These are phyloP conservation scores for Poterioochromonas sp. DNA, from an alignment of 352 stramenopile species.

Conservation along the genomic window DNA sequence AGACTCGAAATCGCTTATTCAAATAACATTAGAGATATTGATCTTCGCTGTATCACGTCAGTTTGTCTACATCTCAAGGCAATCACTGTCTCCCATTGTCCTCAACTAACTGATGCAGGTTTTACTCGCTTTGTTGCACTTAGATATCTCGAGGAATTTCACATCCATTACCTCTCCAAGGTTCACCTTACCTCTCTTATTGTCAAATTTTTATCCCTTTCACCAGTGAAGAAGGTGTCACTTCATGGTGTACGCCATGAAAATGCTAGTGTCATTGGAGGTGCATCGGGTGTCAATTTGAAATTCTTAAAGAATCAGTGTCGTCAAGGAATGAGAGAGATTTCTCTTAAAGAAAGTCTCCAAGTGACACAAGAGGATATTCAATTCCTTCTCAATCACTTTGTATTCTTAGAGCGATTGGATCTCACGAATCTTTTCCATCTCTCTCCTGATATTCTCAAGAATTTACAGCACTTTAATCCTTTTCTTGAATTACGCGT, in stretches of 20 bases:
- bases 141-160: background rate
- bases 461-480: too few relatives aligned
- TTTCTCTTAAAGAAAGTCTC: too few relatives aligned
- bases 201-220: background rate
- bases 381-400: too few relatives aligned
- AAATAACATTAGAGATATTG: background rate
- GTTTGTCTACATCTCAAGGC: constrained; percentile 18
- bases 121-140: constrained; percentile 2
- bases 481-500: too few relatives aligned
- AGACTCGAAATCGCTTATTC: background rate
- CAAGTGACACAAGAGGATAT: too few relatives aligned
- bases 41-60: constrained; percentile 17
- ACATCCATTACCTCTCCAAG: background rate
- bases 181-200: background rate
- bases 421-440: too few relatives aligned
- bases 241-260: background rate
- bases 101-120: constrained; percentile 1
- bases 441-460: too few relatives aligned
- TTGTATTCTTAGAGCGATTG: too few relatives aligned
- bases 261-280: background rate
- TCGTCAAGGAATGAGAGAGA: too few relatives aligned
- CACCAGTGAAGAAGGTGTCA: background rate
- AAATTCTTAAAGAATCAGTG: background rate
- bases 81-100: background rate
- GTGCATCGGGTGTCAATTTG: background rate